These are phyloP conservation scores for Bombardia bombarda DNA, from an alignment of 495 filamentous ascomycete genomes.

Conservation along the genomic window DNA sequence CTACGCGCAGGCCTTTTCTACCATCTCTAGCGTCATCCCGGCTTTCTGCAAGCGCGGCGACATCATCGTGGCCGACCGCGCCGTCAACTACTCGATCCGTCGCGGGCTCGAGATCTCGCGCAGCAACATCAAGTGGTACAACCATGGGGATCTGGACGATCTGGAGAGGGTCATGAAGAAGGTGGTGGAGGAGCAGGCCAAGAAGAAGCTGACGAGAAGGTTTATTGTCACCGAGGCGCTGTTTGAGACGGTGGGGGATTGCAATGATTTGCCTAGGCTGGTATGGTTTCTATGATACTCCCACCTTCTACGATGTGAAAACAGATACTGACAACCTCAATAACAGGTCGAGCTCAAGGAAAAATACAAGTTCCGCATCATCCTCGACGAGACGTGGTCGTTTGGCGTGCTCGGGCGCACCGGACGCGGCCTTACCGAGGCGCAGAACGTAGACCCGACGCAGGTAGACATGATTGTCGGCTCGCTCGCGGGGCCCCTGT, in stretches of 20 bases:
- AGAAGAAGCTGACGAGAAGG: constrained; percentile 80
- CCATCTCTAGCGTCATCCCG: constrained; percentile 88
- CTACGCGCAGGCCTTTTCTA: constrained; percentile 92
- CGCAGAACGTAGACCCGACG: constrained; percentile 85
- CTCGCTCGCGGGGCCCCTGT: constrained; percentile 80
- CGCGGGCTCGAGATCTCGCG: constrained; percentile 90
- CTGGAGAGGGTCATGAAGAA: constrained; percentile 78
- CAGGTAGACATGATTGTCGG: constrained; percentile 95
- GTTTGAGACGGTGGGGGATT: constrained; percentile 86
- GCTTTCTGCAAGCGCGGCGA: constrained; percentile 95
- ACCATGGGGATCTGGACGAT: constrained; percentile 94
- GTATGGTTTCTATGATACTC: constrained; percentile 56
- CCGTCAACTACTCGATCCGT: constrained; percentile 87
- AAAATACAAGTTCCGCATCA: constrained; percentile 93
- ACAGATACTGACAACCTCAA: too few relatives aligned
- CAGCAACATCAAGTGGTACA: constrained; percentile 86
- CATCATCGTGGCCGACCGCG: constrained; percentile 95
- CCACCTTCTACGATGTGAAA: too few relatives aligned
- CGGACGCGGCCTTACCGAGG: constrained; percentile 86
- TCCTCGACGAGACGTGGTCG: constrained; percentile 94
- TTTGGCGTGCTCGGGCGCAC: constrained; percentile 90
- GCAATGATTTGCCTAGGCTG: constrained; percentile 74
- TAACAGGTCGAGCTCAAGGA: constrained; percentile 69
- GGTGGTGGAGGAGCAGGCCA: constrained; percentile 77
- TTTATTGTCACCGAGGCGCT: constrained; percentile 96